These are phyloP conservation scores for Fusarium ambrosium DNA, from an alignment of 2,329 filamentous ascomycete genomes.

Conservation along the genomic window DNA sequence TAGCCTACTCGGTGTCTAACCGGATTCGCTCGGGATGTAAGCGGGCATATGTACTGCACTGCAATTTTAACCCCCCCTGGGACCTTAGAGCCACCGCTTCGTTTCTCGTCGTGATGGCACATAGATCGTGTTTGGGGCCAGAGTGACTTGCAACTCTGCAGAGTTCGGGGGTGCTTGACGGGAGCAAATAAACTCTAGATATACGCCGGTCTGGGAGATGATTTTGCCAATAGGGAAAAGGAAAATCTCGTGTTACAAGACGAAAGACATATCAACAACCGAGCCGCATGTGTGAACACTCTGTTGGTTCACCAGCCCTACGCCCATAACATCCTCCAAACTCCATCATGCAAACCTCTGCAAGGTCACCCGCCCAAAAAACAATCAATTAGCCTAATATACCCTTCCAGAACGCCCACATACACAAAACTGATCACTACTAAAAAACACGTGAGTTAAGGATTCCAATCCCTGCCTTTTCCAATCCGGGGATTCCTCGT, in stretches of 20 bases:
- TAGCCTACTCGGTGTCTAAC: too few species aligned
- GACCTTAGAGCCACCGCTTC: background rate
- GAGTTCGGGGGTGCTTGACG: background rate
- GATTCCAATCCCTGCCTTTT: background rate
- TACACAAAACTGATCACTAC: background rate
- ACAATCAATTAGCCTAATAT: background rate
- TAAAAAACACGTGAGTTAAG: background rate
- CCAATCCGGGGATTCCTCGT: slow-evolving; percentile 1
- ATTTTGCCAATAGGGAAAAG: background rate
- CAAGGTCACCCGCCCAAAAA: background rate
- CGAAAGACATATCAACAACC: background rate
- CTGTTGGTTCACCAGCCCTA: background rate
- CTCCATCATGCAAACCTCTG: background rate
- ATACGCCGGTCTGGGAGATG: background rate
- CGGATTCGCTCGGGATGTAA: too few species aligned
- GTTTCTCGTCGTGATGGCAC: background rate
- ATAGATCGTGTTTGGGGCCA: background rate
- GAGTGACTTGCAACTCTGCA: background rate
- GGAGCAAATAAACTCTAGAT: background rate
- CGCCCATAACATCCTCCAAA: background rate
- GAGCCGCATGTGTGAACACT: background rate
- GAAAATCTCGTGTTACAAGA: background rate
- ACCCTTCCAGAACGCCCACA: background rate
- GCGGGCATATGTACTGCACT: background rate
- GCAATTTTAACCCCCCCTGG: background rate